These are phyloP conservation scores for Agarophyton chilense DNA, from an alignment of 23 red algal genomes.

Conservation along the genomic window DNA sequence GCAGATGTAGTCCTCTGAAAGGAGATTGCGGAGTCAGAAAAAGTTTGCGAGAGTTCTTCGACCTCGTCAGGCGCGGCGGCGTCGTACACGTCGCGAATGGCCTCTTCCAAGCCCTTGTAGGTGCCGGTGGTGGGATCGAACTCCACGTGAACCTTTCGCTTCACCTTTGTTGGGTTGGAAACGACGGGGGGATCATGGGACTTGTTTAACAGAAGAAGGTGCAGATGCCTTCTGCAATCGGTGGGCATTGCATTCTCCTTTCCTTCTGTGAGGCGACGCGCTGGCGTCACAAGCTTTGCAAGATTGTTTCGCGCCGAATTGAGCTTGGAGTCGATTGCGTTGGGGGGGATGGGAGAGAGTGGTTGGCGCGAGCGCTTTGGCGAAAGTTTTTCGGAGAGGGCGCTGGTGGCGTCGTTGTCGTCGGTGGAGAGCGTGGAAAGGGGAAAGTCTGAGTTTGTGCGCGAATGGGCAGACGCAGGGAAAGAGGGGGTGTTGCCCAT, in stretches of 20 bases:
- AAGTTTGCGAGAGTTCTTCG: constrained; percentile 38
- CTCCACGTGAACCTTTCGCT: constrained; percentile 78
- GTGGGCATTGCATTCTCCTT: constrained; percentile 34
- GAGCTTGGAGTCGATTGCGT: background rate
- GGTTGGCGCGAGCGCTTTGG: constrained; percentile 3
- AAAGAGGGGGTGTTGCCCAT: constrained; percentile 51
- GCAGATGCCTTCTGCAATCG: background rate
- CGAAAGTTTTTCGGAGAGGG: constrained; percentile 8
- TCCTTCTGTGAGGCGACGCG: constrained; percentile 22
- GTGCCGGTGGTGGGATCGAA: constrained; percentile 71
- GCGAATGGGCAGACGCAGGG: background rate
- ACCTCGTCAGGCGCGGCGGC: constrained; percentile 30
- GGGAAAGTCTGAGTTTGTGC: constrained; percentile 19
- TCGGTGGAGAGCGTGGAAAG: background rate
- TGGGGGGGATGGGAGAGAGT: constrained; percentile 4
- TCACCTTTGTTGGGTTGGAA: constrained; percentile 71
- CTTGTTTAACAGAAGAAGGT: constrained; percentile 17
- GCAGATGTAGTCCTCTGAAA: background rate
- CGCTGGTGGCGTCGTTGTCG: background rate
- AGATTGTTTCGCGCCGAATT: constrained; percentile 38
- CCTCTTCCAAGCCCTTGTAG: constrained; percentile 77
- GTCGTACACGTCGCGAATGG: constrained; percentile 67
- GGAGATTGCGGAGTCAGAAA: constrained; percentile 23
- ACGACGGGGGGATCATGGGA: constrained; percentile 35
- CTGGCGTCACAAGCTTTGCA: constrained; percentile 20